Evolutionary conservation across 345 rosid species (phyloP).

Genomic region (Trapa bicornis): DNA sequence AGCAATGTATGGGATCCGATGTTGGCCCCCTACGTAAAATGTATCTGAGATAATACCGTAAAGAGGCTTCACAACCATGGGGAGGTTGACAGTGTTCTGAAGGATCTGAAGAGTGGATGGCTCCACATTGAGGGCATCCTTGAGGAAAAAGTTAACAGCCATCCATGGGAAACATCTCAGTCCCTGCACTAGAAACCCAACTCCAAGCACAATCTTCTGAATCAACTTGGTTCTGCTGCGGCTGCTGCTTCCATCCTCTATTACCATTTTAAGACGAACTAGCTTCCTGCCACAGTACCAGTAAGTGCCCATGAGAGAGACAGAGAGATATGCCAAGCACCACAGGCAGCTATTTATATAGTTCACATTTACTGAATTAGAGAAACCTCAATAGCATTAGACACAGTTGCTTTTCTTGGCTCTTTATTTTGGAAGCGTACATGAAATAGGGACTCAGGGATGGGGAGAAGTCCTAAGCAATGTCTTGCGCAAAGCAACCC

Average conservation of each 20-base stretch:
- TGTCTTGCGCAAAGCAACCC: too few relatives aligned
- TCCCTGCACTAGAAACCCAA: constrained; percentile 80
- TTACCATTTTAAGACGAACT: constrained; percentile 3
- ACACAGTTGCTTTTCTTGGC: too few relatives aligned
- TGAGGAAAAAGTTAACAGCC: constrained; percentile 68
- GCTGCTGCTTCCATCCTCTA: constrained; percentile 6
- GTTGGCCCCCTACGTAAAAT: constrained; percentile 62
- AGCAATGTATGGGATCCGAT: constrained; percentile 87
- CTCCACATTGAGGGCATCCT: constrained; percentile 60
- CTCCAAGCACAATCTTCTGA: constrained; percentile 40
- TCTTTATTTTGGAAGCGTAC: too few relatives aligned
- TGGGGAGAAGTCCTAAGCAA: too few relatives aligned
- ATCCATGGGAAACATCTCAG: constrained; percentile 86
- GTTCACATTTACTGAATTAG: too few relatives aligned
- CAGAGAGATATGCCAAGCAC: too few relatives aligned
- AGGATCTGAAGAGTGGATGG: constrained; percentile 77
- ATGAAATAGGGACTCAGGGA: too few relatives aligned
- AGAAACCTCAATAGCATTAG: too few relatives aligned
- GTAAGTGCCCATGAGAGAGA: neutral
- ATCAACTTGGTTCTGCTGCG: constrained; percentile 11
- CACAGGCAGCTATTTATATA: too few relatives aligned
- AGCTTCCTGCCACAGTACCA: neutral
- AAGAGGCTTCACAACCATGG: constrained; percentile 81
- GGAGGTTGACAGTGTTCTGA: constrained; percentile 70
- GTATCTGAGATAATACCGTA: constrained; percentile 73